Evolutionary conservation across 805 yeast genomes (phyloP), one percentile per base, ranked within the genome.

Genomic region (Tetrapisispora nanseiensis): DNA sequence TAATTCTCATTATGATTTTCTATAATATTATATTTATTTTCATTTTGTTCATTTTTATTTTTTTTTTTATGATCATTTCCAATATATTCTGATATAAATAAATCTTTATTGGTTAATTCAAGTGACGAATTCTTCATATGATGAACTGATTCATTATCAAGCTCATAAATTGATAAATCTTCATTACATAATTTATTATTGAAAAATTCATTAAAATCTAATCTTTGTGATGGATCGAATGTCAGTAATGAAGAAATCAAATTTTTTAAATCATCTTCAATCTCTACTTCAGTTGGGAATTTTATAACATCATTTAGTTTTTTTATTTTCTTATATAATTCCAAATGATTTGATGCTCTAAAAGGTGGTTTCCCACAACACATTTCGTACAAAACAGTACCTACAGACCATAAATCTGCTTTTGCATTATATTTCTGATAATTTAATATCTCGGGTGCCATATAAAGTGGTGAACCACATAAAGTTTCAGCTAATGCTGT

Each of bases 391-490:
- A 89, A 67, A 1, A 92, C 97, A 1, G 97, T 94, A 3, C 98
- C 98, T 4, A 90, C 95, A 6, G 97, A 87, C 98, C 98, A 92
- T 49, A 92, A 65, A 59, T 92, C 98, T 0, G 97, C 97, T 60
- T 87, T 89, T 5, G 97, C 98, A 52, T 89, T 87, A 66, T 92
- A 92, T 63, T 87, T 92, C 60, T 92, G 97, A 57, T 86, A 89
- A 48, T 95, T 72, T 52, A 92, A 68, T 37, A 92, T 92, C 65
- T 92, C 98, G 0, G 98, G 98, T 0, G 98, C 98, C 98, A 92
- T 92, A 64, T 92, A 92, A 34, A 92, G 72, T 3, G 98, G 98
- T 10, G 95, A 86, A 1, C 98, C 98, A 70, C 98, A 92, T 51
- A 92, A 69, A 1, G 98, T 92, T 59, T 92, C 98, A 1, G 97